phyloP scores from a whole-genome alignment of 352 stramenopile species.

The Phytophthora cactorum region DNA sequence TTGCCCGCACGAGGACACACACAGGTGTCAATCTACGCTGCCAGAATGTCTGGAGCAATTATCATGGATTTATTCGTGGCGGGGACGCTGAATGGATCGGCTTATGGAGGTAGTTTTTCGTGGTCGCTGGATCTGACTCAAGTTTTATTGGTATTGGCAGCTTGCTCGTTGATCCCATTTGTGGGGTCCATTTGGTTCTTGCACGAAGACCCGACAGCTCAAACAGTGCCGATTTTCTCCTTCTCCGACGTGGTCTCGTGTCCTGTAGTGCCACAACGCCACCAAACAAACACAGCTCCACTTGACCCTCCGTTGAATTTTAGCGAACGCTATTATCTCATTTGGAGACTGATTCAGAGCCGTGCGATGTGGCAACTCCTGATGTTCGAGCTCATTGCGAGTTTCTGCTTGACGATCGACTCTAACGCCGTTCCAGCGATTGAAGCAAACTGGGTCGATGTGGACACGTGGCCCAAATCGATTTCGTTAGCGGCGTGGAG shows the following conservation, averaged over 20 bases:
- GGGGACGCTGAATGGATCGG: slow-evolving; percentile 54
- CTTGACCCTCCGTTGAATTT: slow-evolving; percentile 26
- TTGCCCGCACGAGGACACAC: slow-evolving; percentile 56
- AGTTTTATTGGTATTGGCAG: slow-evolving; percentile 46
- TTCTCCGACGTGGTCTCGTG: slow-evolving; percentile 17
- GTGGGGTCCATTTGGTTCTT: slow-evolving; percentile 59
- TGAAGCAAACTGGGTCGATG: slow-evolving; percentile 61
- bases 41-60: slow-evolving; percentile 49
- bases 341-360: slow-evolving; percentile 71
- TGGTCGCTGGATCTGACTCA: slow-evolving; percentile 39
- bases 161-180: slow-evolving; percentile 46
- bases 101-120: slow-evolving; percentile 68
- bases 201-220: slow-evolving; percentile 45
- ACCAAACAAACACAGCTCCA: slow-evolving; percentile 2
- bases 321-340: slow-evolving; percentile 42
- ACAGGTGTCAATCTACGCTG: slow-evolving; percentile 61
- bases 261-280: neutral
- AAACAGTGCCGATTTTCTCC: slow-evolving; percentile 21
- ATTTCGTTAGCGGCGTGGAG: slow-evolving; percentile 56
- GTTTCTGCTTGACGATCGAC: slow-evolving; percentile 60
- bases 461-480: slow-evolving; percentile 57
- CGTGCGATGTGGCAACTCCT: slow-evolving; percentile 81
- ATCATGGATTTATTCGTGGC: slow-evolving; percentile 60
- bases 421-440: slow-evolving; percentile 57
- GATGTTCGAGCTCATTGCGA: slow-evolving; percentile 65